These are phyloP conservation scores for Alectoria sarmentosa DNA, from an alignment of 495 filamentous ascomycete genomes.

Conservation along the genomic window DNA sequence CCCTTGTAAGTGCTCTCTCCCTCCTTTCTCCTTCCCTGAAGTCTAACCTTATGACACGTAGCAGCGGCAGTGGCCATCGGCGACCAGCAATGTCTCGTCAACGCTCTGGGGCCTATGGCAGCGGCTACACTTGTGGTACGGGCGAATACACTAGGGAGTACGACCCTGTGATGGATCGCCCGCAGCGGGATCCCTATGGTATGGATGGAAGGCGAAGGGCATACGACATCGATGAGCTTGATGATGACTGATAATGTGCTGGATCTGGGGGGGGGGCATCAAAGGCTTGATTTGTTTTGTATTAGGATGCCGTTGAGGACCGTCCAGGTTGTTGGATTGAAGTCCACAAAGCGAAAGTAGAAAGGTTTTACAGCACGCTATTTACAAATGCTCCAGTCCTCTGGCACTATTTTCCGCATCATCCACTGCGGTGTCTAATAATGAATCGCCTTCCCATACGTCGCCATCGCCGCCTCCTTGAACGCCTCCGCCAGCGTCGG, in stretches of 20 bases:
- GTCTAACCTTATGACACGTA: not conserved
- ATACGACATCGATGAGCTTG: not conserved
- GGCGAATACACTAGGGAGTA: not conserved
- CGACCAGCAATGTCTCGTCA: not conserved
- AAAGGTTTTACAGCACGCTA: conserved; percentile 13
- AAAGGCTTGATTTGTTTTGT: not conserved
- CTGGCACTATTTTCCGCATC: not conserved
- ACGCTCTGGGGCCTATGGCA: not conserved
- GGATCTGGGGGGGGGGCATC: not conserved
- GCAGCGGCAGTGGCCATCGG: not conserved
- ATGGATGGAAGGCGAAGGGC: not conserved
- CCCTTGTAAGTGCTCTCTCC: not conserved
- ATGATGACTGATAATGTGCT: not conserved
- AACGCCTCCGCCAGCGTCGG: conserved; percentile 95
- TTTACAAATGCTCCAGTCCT: conserved; percentile 2
- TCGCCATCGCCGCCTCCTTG: conserved; percentile 99
- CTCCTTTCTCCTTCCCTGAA: not conserved
- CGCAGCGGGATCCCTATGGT: not conserved
- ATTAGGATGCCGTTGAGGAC: not conserved
- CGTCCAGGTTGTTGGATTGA: not conserved
- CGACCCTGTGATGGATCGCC: not conserved
- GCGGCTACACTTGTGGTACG: not conserved
- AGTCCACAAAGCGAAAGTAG: not conserved
- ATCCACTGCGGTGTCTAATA: conserved; percentile 51
- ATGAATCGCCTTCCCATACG: conserved; percentile 94